These are phyloP conservation scores for Candida pini DNA, from an alignment of 805 yeast genomes.

Conservation along the genomic window DNA sequence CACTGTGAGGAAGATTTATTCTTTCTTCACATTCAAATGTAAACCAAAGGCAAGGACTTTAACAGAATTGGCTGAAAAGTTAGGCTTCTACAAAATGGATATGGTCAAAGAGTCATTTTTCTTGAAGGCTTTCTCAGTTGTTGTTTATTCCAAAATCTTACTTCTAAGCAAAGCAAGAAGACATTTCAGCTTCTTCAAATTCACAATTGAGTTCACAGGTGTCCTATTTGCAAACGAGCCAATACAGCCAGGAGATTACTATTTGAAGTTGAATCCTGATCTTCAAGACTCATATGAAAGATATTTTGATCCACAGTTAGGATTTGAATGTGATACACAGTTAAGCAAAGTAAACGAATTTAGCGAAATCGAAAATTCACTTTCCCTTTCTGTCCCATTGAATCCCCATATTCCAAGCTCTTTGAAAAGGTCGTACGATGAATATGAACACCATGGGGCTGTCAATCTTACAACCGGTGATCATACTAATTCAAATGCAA, in stretches of 20 bases:
- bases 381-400: conserved; percentile 6
- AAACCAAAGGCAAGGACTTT: too few species aligned
- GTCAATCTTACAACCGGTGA: neutral
- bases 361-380: conserved; percentile 6
- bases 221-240: conserved; percentile 10
- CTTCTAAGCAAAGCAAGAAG: conserved; percentile 8
- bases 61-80: too few species aligned
- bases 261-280: conserved; percentile 4
- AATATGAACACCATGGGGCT: neutral
- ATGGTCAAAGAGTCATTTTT: too few species aligned
- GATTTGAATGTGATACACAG: neutral
- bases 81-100: conserved; percentile 1
- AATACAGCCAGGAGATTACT: conserved; percentile 12
- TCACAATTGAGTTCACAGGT: conserved; percentile 11
- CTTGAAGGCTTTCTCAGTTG: conserved; percentile 16
- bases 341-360: neutral
- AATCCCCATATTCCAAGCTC: too few species aligned
- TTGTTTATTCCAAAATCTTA: conserved; percentile 15
- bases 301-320: conserved; percentile 5
- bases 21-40: too few species aligned
- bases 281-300: conserved; percentile 3
- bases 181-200: conserved; percentile 6
- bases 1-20: too few species aligned
- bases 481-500: neutral
- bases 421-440: neutral